Conservation (phyloP, 2,329 filamentous ascomycete species). For the Penicillium sp. region DNA sequence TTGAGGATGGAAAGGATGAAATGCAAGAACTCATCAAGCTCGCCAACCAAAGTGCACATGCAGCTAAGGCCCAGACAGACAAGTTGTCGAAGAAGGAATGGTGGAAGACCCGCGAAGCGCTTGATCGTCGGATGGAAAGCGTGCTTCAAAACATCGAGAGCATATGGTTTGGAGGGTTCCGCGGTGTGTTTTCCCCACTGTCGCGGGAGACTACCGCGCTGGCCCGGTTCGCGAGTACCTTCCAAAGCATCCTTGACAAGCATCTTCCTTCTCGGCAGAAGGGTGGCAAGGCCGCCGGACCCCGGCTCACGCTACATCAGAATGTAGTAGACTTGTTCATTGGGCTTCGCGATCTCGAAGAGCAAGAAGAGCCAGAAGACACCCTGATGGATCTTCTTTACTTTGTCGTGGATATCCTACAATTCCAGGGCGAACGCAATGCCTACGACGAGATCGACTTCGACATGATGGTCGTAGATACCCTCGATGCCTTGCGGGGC, state of each 20-base stretch:
- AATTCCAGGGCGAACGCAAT: slow-evolving; percentile 94
- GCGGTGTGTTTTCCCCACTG: slow-evolving; percentile 83
- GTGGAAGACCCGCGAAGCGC: slow-evolving; percentile 81
- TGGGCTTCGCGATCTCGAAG: slow-evolving; percentile 71
- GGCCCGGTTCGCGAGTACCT: slow-evolving; percentile 71
- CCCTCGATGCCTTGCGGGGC: slow-evolving; percentile 74
- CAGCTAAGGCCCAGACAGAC: slow-evolving; percentile 65
- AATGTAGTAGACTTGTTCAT: slow-evolving; percentile 84
- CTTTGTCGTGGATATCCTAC: slow-evolving; percentile 92
- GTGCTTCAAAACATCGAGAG: slow-evolving; percentile 84
- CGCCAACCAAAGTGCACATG: slow-evolving; percentile 82
- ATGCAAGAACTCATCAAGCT: slow-evolving; percentile 76
- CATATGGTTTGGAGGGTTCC: slow-evolving; percentile 93
- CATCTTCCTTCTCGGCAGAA: slow-evolving; percentile 77
- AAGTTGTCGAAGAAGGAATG: slow-evolving; percentile 77
- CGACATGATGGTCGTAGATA: slow-evolving; percentile 84
- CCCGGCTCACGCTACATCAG: slow-evolving; percentile 56
- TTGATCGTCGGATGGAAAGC: slow-evolving; percentile 74
- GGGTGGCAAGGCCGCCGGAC: slow-evolving; percentile 54
- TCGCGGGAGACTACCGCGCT: slow-evolving; percentile 62
- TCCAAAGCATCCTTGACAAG: slow-evolving; percentile 75
- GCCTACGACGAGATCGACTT: slow-evolving; percentile 98
- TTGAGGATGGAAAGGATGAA: slow-evolving; percentile 74
- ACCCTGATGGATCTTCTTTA: slow-evolving; percentile 88
- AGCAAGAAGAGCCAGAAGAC: slow-evolving; percentile 77